Base-by-base conservation (phyloP, 345 rosid genomes). In the Reutealis trisperma region DNA sequence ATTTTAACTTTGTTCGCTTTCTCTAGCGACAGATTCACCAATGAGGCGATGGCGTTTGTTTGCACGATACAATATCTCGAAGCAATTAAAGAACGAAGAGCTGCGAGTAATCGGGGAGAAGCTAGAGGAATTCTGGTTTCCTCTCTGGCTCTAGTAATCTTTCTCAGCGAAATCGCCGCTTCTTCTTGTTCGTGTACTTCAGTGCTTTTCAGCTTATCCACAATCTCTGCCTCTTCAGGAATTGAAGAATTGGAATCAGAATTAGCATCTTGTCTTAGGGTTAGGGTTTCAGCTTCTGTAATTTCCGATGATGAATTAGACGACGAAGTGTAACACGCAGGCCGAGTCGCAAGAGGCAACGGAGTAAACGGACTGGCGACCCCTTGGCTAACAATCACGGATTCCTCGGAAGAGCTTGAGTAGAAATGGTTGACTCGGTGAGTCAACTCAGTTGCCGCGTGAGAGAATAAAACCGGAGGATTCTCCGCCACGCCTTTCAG, bases 311-410 rank as follows among this genome's bases (percentile, higher is more conserved):
- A 79, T 8, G 75, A 69, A 41, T 30, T 75, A 42, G 83, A 64
- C 12, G 83, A 71, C 69, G 78, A 54, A 12, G 80, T 7, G 54
- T 85, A 89, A 70, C 94, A 91, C 41, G 93, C 93, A 2, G 98
- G 98, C 19, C 90, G 84, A 1, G 94, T 93, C 21, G 91, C 77
- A 8, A 94, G 82, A 5, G 97, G 93, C 67, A 92, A 78, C 62
- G 97, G 98, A 54, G 92, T 91, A 60, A 82, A 79, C 0, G 97
- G 92, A 63, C 84, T 85, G 8, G 85, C 80, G 19, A 44, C 14
- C 1, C 18, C 72, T 25, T 63, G 25, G 57, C 55, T 63, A 32
- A 81, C 78, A 13, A 77, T 69, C 11, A 81, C 84, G 4, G 84
- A 77, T 27, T 81, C 84, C 16, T 81, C 84, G 2, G 84, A 81